A percentile compares a stretch with the other conserved stretches of the same genome.
Evolutionary conservation across 2,329 filamentous ascomycete genomes (phyloP).

Genomic region (Phaeophleospora eucalypticola): DNA sequence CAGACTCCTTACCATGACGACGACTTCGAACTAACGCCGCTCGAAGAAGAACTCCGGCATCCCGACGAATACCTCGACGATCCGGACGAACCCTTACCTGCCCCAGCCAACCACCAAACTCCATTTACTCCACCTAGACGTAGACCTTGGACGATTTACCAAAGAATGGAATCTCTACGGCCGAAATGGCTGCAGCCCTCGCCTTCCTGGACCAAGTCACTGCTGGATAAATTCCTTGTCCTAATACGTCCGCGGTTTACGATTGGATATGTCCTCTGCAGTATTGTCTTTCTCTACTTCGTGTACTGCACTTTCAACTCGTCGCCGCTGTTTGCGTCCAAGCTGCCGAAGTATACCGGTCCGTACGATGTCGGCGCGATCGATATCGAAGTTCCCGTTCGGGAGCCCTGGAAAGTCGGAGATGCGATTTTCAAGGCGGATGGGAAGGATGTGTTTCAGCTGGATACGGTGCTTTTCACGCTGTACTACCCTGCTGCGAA

Average conservation of each 20-base stretch:
- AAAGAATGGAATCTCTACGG: conserved; percentile 12
- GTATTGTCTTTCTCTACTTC: conserved; percentile 24
- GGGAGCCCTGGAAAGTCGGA: conserved; percentile 31
- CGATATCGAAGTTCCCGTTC: conserved; percentile 35
- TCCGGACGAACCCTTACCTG: conserved; percentile 14
- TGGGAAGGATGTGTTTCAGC: conserved; percentile 36
- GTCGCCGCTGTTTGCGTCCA: conserved; percentile 37
- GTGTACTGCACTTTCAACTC: conserved; percentile 37
- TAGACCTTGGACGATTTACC: conserved; percentile 10
- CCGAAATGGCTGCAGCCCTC: conserved; percentile 15
- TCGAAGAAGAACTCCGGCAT: conserved; percentile 11
- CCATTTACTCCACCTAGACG: conserved; percentile 2
- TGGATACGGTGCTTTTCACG: conserved; percentile 40
- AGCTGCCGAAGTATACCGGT: conserved; percentile 39
- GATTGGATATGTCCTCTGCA: conserved; percentile 11
- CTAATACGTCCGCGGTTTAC: conserved; percentile 12
- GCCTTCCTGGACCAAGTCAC: conserved; percentile 3
- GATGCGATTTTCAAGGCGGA: conserved; percentile 34
- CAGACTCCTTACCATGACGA: conserved; percentile 13
- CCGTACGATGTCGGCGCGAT: conserved; percentile 39
- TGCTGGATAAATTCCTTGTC: conserved; percentile 2
- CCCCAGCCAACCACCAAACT: conserved; percentile 1
- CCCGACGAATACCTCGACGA: conserved; percentile 7
- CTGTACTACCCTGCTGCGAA: conserved; percentile 39
- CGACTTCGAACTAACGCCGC: conserved; percentile 15